Evolutionary conservation across 306 rosid species (phyloP).

Genomic region (Rosa chinensis): DNA sequence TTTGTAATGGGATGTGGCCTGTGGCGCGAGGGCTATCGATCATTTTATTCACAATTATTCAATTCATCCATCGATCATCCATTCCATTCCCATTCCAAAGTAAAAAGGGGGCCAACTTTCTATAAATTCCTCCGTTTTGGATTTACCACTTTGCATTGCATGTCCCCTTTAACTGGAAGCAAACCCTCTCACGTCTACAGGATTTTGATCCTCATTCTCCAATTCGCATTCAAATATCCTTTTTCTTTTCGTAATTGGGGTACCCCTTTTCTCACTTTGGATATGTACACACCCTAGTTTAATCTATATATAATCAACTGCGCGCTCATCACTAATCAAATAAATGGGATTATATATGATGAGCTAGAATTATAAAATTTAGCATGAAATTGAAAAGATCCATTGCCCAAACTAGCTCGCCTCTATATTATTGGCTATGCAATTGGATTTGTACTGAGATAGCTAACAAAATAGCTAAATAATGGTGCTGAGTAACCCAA

Average conservation of each 20-base stretch:
- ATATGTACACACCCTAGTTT: too few relatives aligned
- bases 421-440: neutral
- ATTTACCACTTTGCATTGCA: conserved; percentile 61
- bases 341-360: too few relatives aligned
- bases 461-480: neutral
- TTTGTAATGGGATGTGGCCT: conserved; percentile 14
- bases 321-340: neutral
- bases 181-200: conserved; percentile 34
- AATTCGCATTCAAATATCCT: neutral
- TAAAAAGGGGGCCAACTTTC: conserved; percentile 80
- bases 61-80: neutral
- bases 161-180: conserved; percentile 57
- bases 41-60: conserved; percentile 5
- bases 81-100: conserved; percentile 37
- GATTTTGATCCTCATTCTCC: conserved; percentile 12
- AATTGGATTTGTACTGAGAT: neutral
- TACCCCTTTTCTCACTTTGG: neutral
- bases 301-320: too few relatives aligned
- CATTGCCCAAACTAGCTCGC: neutral
- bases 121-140: conserved; percentile 52
- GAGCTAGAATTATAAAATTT: neutral
- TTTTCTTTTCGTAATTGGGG: neutral
- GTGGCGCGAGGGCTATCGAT: conserved; percentile 37
- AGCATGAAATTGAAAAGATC: too few relatives aligned
- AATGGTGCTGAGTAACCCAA: conserved; percentile 8